Percentiles rank a stretch among this genome's conserved stretches.
Evolutionary conservation across 768 basidiomycete species (phyloP).

Genomic region (Boletus rubropictus): DNA sequence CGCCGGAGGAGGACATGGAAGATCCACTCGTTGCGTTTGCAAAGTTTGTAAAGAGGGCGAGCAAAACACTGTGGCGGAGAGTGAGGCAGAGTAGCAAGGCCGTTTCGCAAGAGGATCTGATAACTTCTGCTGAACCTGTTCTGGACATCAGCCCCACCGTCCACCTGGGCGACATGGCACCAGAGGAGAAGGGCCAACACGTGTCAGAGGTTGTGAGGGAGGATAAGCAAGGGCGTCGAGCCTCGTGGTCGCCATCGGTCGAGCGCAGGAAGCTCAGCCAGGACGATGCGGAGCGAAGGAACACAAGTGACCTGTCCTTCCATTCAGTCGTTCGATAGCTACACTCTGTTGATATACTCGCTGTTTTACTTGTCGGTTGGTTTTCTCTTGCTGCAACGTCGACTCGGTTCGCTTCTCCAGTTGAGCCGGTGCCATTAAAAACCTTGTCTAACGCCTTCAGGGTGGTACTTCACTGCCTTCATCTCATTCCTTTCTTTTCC

Average conservation of each 20-base stretch:
- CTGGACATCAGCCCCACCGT: constrained; percentile 24
- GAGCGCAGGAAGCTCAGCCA: constrained; percentile 19
- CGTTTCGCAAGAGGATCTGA: constrained; percentile 10
- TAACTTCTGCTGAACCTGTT: constrained; percentile 4
- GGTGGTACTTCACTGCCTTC: not conserved
- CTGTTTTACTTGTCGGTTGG: not conserved
- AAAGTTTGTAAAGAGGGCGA: constrained; percentile 44
- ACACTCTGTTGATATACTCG: not conserved
- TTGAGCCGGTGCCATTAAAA: not conserved
- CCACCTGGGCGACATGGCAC: constrained; percentile 12
- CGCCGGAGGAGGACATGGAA: constrained; percentile 32
- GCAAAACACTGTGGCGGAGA: constrained; percentile 39
- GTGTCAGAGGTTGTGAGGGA: not conserved
- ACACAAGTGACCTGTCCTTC: constrained; percentile 17
- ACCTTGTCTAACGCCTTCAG: not conserved
- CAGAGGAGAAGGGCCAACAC: not conserved
- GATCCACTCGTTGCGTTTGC: constrained; percentile 48
- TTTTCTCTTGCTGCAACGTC: not conserved
- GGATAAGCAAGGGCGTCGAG: constrained; percentile 12
- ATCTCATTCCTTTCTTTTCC: not conserved
- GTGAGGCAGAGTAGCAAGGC: constrained; percentile 35
- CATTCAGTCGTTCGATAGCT: constrained; percentile 73
- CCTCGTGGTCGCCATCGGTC: constrained; percentile 23
- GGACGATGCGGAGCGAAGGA: constrained; percentile 17
- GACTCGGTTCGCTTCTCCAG: not conserved